Evolutionary conservation across 805 yeast genomes (phyloP).

Genomic region (Hanseniaspora opuntiae): DNA sequence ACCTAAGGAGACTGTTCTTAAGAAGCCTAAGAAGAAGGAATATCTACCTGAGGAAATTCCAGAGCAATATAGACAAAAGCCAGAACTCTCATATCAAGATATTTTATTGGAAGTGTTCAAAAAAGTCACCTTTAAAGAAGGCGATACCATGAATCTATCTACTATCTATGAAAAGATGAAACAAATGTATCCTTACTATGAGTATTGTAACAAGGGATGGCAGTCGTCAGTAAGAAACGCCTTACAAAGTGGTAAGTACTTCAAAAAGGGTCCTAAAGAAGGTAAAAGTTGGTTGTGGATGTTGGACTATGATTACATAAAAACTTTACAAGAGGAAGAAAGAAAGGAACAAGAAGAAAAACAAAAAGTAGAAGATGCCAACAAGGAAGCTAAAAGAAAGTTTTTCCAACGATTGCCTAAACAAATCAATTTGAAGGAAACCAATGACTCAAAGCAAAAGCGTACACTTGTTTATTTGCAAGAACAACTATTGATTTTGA

Average conservation of each 20-base stretch:
- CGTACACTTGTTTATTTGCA: conserved; percentile 70
- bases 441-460: conserved; percentile 27
- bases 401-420: conserved; percentile 27
- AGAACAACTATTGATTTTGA: conserved; percentile 67
- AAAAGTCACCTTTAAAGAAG: conserved; percentile 40
- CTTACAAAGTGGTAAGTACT: conserved; percentile 71
- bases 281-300: conserved; percentile 97
- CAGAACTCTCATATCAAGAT: conserved; percentile 65
- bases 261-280: conserved; percentile 65
- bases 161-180: conserved; percentile 81
- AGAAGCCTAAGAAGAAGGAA: conserved; percentile 40
- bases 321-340: conserved; percentile 66
- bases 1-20: conserved; percentile 31
- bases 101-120: conserved; percentile 69
- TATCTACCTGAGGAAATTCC: conserved; percentile 80
- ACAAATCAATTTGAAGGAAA: conserved; percentile 22
- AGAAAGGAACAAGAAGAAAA: conserved; percentile 45
- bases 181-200: conserved; percentile 78
- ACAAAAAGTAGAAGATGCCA: conserved; percentile 13
- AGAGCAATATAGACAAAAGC: conserved; percentile 71
- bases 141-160: conserved; percentile 61
- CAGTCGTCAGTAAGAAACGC: conserved; percentile 88
- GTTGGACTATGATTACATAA: conserved; percentile 69
- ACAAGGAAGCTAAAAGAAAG: conserved; percentile 15
- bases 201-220: conserved; percentile 95